These are phyloP conservation scores for Flaveria floridana DNA, from an alignment of 140 eudicot genomes.

Conservation along the genomic window DNA sequence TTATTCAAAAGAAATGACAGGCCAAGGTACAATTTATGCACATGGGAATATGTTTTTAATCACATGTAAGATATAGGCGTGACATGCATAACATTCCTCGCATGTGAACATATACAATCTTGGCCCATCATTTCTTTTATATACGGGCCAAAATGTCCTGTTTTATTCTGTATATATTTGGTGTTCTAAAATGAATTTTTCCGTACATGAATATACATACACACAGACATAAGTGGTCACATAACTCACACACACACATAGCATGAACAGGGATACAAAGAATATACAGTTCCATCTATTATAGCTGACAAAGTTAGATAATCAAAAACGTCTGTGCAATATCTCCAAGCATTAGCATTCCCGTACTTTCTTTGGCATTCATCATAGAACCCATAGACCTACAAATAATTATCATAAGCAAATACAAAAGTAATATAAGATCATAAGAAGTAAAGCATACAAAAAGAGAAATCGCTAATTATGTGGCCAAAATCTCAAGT, in stretches of 20 bases:
- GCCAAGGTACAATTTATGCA: background rate
- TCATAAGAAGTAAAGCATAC: background rate
- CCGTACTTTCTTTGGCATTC: slow-evolving; percentile 98
- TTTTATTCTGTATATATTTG: background rate
- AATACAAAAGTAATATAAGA: background rate
- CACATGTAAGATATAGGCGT: background rate
- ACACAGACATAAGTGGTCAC: background rate
- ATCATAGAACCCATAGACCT: slow-evolving; percentile 79
- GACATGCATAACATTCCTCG: background rate
- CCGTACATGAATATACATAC: background rate
- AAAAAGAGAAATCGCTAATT: background rate
- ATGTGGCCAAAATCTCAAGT: no score
- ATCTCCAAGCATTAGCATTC: slow-evolving; percentile 99
- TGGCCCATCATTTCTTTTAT: background rate
- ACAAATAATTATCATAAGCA: slow-evolving; percentile 18
- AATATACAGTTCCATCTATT: slow-evolving; percentile 86
- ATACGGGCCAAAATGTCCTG: background rate
- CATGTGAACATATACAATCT: background rate
- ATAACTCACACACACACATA: background rate
- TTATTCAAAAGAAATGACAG: background rate
- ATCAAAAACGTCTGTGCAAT: slow-evolving; percentile 95
- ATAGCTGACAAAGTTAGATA: slow-evolving; percentile 93
- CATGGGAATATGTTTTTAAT: background rate
- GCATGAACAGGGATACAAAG: background rate
- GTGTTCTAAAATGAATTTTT: background rate